These are phyloP conservation scores for Dorcoceras hygrometricum DNA, from an alignment of 257 asterid species.

Conservation along the genomic window DNA sequence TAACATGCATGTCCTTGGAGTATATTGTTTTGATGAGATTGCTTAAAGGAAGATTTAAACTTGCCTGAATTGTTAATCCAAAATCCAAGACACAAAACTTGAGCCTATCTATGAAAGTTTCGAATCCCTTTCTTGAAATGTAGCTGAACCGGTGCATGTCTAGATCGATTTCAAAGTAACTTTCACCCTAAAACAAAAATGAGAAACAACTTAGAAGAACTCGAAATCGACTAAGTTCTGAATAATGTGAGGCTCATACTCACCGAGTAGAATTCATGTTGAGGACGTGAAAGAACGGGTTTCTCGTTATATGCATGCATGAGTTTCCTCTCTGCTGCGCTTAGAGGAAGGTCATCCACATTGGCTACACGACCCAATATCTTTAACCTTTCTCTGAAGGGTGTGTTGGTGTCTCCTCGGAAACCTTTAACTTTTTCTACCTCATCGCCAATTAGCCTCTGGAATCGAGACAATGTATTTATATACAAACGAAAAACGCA, in stretches of 20 bases:
- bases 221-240: neutral
- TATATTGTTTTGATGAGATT: neutral
- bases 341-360: slow-evolving; percentile 82
- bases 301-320: slow-evolving; percentile 93
- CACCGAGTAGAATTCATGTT: slow-evolving; percentile 78
- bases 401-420: slow-evolving; percentile 57
- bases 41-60: neutral
- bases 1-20: neutral
- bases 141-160: slow-evolving; percentile 97
- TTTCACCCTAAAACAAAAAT: slow-evolving; percentile 57
- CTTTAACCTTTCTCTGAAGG: slow-evolving; percentile 88
- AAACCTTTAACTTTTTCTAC: slow-evolving; percentile 83
- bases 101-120: slow-evolving; percentile 70
- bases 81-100: slow-evolving; percentile 81
- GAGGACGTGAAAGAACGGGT: slow-evolving; percentile 99
- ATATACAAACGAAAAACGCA: neutral
- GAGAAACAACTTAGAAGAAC: neutral
- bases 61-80: slow-evolving; percentile 91
- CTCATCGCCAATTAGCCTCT: slow-evolving; percentile 78
- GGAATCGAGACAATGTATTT: slow-evolving; percentile 17
- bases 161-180: slow-evolving; percentile 87
- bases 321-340: slow-evolving; percentile 89
- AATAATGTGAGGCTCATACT: neutral
- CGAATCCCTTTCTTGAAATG: slow-evolving; percentile 83
- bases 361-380: slow-evolving; percentile 87